Base-by-base conservation (phyloP, 768 basidiomycete species). In the Lactifluus rugatus region DNA sequence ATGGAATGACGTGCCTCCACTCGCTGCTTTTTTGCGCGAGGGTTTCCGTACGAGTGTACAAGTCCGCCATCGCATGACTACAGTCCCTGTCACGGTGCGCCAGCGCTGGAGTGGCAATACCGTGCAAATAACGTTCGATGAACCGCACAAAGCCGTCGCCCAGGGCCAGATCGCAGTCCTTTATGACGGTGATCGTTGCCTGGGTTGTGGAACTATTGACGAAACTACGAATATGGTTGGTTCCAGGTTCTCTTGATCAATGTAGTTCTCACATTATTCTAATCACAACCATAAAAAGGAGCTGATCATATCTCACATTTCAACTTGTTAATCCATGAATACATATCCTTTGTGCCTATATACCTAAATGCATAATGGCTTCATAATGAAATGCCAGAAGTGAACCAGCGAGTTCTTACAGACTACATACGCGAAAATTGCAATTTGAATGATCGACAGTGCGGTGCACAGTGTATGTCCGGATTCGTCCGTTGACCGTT, bases 111-210 rank as follows among this genome's bases (percentile, higher is more conserved):
- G 46, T 1, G 45, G 60, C 28, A 64, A 56, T 48, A 69, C 64
- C 13, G 67, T 75, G 28, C 63, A 80, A 5, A 75, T 91, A 45
- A 65, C 70, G 0, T 85, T 89, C 62, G 75, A 78, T 39, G 70
- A 77, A 36, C 81, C 85, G 0, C 75, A 87, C 49, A 78, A 80
- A 42, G 85, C 82, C 6, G 82, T 93, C 16, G 77, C 89, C 0
- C 80, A 83, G 0, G 94, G 94, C 1, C 94, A 97, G 70, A 80
- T 88, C 28, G 85, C 84, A 6, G 83, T 80, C 0, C 62, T 95
- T 2, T 96, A 84, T 70, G 77, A 82, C 56, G 82, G 75, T 2
- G 77, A 83, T 46, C 86, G 85, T 83, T 93, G 91, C 70, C 74
- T 95, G 31, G 93, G 93, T 2, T 87, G 86, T 66, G 93, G 91